Base-by-base conservation (phyloP, 108 stramenopile genomes). In the Pseudonitzschia multiseries region DNA sequence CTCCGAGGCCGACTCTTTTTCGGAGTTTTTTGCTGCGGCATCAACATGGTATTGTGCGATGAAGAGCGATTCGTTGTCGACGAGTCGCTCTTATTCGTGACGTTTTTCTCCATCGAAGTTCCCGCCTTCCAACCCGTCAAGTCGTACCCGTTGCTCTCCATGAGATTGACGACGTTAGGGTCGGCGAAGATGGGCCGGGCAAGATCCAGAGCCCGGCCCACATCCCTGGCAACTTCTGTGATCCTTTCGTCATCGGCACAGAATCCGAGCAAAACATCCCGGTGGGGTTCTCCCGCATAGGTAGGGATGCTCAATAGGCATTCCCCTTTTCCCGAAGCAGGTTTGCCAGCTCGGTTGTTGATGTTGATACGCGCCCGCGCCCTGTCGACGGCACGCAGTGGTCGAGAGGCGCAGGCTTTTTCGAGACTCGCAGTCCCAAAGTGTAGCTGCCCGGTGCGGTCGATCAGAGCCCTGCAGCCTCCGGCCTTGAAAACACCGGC, bases 281-380 rank as follows among this genome's bases (percentile, higher is more conserved):
- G 31, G 36, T 62, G 61, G 0, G 61, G 61, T 62, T 62, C 61
- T n/a, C 61, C 61, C 17, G 28, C 5, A n/a, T 62, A 62, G 8
- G 61, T 62, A 10, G 54, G 54, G 20, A 24, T 10, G 54, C 54
- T 24, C 5, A 62, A 20, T 14, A 14, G 29, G 29, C 57, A 59
- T 27, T 13, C 27, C 29, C 12, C 5, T 5, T 40, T 62, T 12
- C 12, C 22, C 14, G 10, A n/a, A n/a, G n/a, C n/a, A n/a, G n/a
- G n/a, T n/a, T n/a, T n/a, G n/a, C n/a, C n/a, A n/a, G n/a, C n/a
- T n/a, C n/a, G n/a, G n/a, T n/a, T n/a, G n/a, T n/a, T n/a, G n/a
- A n/a, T 48, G 46, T 18, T 48, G 1, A 18, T 18, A 2, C 26
- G 13, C 26, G 9, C 0, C 13, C 9, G 26, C 4, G 26, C 54